Evolutionary conservation across 2,329 filamentous ascomycete species (phyloP).

Genomic region (Ophiostoma angusticollis): DNA sequence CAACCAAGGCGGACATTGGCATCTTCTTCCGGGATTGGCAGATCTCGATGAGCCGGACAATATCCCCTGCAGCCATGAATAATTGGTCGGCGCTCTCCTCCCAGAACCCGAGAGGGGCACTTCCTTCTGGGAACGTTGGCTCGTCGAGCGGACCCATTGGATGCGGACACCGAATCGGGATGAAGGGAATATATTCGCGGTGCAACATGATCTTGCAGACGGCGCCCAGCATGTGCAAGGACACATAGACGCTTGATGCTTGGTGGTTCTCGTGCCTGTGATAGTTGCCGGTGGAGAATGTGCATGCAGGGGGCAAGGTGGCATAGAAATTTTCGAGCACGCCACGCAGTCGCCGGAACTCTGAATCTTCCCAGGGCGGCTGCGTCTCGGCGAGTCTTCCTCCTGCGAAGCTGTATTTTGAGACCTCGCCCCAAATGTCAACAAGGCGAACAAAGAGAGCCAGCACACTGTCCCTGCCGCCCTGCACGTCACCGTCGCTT

Average conservation of each 20-base stretch:
- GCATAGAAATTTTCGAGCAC: slow-evolving; percentile 40
- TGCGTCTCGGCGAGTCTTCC: slow-evolving; percentile 36
- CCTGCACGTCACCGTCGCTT: slow-evolving; percentile 10
- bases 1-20: slow-evolving; percentile 54
- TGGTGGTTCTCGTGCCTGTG: slow-evolving; percentile 52
- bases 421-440: slow-evolving; percentile 46
- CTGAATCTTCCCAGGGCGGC: slow-evolving; percentile 46
- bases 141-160: slow-evolving; percentile 46
- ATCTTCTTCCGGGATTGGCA: slow-evolving; percentile 44
- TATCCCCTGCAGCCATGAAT: slow-evolving; percentile 49
- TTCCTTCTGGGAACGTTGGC: slow-evolving; percentile 37
- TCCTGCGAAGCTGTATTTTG: slow-evolving; percentile 39
- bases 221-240: slow-evolving; percentile 53
- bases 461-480: slow-evolving; percentile 32
- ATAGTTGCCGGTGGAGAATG: slow-evolving; percentile 47
- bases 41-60: slow-evolving; percentile 51
- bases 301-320: slow-evolving; percentile 41
- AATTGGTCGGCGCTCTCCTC: slow-evolving; percentile 46
- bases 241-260: slow-evolving; percentile 50
- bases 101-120: slow-evolving; percentile 46
- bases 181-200: slow-evolving; percentile 55
- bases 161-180: slow-evolving; percentile 40
- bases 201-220: slow-evolving; percentile 57
- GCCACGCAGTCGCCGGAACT: slow-evolving; percentile 39
- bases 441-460: slow-evolving; percentile 45